Conservation (phyloP, 257 asterid species). For the Ilex asprella region DNA sequence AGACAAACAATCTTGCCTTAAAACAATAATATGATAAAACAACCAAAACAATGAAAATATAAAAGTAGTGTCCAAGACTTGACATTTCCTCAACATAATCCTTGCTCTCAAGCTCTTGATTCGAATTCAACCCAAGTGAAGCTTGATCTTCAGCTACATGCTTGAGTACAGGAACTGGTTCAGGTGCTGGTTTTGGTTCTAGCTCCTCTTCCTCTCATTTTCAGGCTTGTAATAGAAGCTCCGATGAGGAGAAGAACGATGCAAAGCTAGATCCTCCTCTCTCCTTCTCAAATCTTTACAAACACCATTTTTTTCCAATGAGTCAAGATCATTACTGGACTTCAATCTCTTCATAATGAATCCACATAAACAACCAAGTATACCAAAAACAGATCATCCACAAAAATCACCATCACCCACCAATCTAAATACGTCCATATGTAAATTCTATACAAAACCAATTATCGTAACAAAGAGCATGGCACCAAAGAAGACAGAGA, state of each 20-base stretch:
- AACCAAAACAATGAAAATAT: too few species aligned
- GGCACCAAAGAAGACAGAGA: background rate
- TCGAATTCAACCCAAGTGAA: conserved; percentile 27
- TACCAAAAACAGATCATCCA: conserved; percentile 15
- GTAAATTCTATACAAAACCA: too few species aligned
- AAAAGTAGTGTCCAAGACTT: too few species aligned
- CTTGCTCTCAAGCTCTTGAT: conserved; percentile 28
- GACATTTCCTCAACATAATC: conserved; percentile 12
- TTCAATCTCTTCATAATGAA: conserved; percentile 70
- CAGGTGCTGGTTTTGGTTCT: conserved; percentile 66
- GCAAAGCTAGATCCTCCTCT: conserved; percentile 53
- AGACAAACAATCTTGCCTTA: too few species aligned
- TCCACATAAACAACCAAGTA: conserved; percentile 8
- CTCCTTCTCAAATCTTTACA: conserved; percentile 79
- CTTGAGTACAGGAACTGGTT: conserved; percentile 30
- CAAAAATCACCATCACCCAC: conserved; percentile 8
- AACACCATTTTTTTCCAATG: conserved; percentile 61
- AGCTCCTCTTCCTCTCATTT: conserved; percentile 74
- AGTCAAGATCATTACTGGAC: conserved; percentile 82
- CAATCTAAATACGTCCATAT: background rate
- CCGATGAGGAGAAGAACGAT: conserved; percentile 69
- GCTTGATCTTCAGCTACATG: conserved; percentile 36
- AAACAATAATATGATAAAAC: too few species aligned
- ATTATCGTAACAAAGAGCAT: too few species aligned
- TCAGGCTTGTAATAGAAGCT: conserved; percentile 72